Percentiles rank a stretch among this genome's conserved stretches.
These are phyloP conservation scores for Coniochaeta prunicola DNA, from an alignment of 2,329 filamentous ascomycete genomes.

Conservation along the genomic window DNA sequence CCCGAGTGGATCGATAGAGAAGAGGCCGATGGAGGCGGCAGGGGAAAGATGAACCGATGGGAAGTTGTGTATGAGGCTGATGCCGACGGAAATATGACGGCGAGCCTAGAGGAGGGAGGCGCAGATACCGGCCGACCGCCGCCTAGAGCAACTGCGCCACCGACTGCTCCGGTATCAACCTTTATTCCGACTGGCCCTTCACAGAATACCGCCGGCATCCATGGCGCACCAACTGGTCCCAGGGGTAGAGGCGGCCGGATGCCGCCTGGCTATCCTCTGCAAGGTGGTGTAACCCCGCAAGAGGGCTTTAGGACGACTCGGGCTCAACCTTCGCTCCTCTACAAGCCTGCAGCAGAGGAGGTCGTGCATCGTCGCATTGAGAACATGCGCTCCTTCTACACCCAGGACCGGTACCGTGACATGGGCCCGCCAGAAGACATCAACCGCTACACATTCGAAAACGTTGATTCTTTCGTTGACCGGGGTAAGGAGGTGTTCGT, in stretches of 20 bases:
- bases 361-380: conserved; percentile 60
- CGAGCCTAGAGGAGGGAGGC: conserved; percentile 45
- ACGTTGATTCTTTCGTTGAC: conserved; percentile 60
- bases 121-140: conserved; percentile 16
- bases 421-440: conserved; percentile 45
- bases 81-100: conserved; percentile 45
- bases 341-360: conserved; percentile 53
- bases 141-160: conserved; percentile 8
- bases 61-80: conserved; percentile 64
- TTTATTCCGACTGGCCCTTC: conserved; percentile 13
- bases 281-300: conserved; percentile 11
- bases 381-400: conserved; percentile 41
- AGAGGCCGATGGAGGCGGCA: conserved; percentile 35
- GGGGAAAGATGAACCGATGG: conserved; percentile 46
- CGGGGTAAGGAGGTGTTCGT: conserved; percentile 64
- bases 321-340: conserved; percentile 34
- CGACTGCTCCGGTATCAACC: conserved; percentile 10
- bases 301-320: conserved; percentile 25
- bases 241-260: conserved; percentile 14
- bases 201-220: conserved; percentile 11
- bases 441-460: conserved; percentile 68
- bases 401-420: conserved; percentile 29
- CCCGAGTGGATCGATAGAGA: conserved; percentile 68
- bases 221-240: conserved; percentile 19
- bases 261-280: conserved; percentile 9